A percentile compares a stretch with the other conserved stretches of the same genome.
phyloP scores from a whole-genome alignment of 257 asterid species.

The Cruciata laevipes region DNA sequence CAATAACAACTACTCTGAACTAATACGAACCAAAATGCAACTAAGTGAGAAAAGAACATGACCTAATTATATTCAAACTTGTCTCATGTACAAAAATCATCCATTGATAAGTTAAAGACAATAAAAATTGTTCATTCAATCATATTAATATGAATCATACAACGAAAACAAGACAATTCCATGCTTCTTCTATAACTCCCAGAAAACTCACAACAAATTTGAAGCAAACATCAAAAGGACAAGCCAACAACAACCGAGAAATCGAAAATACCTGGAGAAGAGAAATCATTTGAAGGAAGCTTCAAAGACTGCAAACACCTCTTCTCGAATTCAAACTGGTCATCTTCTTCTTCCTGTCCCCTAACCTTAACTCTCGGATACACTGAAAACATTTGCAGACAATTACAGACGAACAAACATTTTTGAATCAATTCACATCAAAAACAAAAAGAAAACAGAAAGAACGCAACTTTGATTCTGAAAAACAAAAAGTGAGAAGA shows the following conservation, averaged over 20 bases:
- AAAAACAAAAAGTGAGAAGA: neutral
- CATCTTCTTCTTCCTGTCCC: slow-evolving; percentile 53
- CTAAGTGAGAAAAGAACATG: neutral
- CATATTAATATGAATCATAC: neutral
- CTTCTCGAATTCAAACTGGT: slow-evolving; percentile 54
- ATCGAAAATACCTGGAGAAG: slow-evolving; percentile 46
- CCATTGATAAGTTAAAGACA: neutral
- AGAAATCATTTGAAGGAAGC: slow-evolving; percentile 40
- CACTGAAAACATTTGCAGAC: slow-evolving; percentile 29
- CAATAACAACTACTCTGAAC: neutral
- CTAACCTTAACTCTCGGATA: slow-evolving; percentile 91
- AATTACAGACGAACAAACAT: slow-evolving; percentile 12
- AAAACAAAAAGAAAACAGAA: slow-evolving; percentile 9
- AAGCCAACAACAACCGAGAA: neutral
- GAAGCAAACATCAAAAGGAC: neutral
- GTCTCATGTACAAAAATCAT: neutral
- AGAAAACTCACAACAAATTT: neutral
- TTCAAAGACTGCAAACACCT: slow-evolving; percentile 59
- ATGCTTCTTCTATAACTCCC: neutral
- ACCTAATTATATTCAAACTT: neutral
- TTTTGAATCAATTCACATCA: slow-evolving; percentile 20
- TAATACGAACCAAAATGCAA: neutral
- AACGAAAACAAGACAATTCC: neutral
- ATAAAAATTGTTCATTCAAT: no score
- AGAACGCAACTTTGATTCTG: neutral